Percentiles rank a stretch among this genome's conserved stretches.
Evolutionary conservation across 2,329 filamentous ascomycete species (phyloP).

Genomic region (Phaeosphaeriaceae sp.): DNA sequence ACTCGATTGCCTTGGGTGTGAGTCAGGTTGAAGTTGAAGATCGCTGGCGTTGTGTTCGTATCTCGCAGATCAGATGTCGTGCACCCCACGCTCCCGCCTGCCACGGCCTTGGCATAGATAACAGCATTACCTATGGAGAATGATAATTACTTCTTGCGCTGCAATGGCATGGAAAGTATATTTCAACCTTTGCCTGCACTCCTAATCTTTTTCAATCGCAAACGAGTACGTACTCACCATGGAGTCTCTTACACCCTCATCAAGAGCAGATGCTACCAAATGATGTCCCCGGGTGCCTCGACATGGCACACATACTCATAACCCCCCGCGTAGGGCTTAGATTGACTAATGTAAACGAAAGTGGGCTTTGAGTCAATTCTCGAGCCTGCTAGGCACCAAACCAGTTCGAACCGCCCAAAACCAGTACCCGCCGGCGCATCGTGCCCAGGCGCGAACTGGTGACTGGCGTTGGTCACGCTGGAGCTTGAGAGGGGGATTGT

Average conservation of each 20-base stretch:
- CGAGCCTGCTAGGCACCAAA: slow-evolving; percentile 13
- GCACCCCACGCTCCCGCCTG: slow-evolving; percentile 26
- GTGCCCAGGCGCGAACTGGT: slow-evolving; percentile 32
- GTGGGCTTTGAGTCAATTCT: slow-evolving; percentile 24
- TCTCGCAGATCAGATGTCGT: background rate
- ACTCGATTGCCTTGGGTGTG: background rate
- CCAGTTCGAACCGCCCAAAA: slow-evolving; percentile 12
- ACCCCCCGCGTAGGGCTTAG: slow-evolving; percentile 24
- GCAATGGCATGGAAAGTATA: slow-evolving; percentile 1
- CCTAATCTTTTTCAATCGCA: background rate
- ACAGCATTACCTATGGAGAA: slow-evolving; percentile 20
- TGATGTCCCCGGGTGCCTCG: background rate
- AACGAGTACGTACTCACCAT: background rate
- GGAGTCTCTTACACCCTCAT: background rate
- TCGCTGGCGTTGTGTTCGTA: background rate
- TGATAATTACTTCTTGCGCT: slow-evolving; percentile 16
- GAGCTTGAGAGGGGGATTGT: slow-evolving; percentile 27
- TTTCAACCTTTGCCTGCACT: slow-evolving; percentile 5
- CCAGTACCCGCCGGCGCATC: slow-evolving; percentile 25
- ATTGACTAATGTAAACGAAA: slow-evolving; percentile 35
- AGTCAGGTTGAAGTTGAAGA: background rate
- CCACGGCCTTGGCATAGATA: slow-evolving; percentile 27
- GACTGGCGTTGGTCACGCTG: slow-evolving; percentile 31
- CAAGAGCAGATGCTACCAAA: background rate
- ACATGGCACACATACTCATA: slow-evolving; percentile 7